These are phyloP conservation scores for Incumbomyces delicatus DNA, from an alignment of 2,329 filamentous ascomycete genomes.

Conservation along the genomic window DNA sequence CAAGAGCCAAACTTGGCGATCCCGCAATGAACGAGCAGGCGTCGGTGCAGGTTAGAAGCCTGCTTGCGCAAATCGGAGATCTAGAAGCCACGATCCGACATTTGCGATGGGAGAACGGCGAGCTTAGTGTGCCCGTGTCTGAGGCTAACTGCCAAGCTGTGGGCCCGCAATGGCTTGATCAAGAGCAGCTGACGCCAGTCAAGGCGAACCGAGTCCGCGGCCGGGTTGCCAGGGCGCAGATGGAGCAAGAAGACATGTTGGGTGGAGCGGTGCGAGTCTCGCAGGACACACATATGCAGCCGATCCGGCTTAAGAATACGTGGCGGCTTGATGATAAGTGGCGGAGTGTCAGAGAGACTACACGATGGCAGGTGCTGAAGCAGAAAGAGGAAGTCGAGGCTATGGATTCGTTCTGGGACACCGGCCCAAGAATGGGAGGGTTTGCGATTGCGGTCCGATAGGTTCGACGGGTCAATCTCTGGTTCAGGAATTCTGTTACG, in stretches of 20 bases:
- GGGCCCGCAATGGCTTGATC: slow-evolving; percentile 35
- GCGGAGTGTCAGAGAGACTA: slow-evolving; percentile 33
- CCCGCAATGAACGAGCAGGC: slow-evolving; percentile 35
- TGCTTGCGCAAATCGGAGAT: slow-evolving; percentile 30
- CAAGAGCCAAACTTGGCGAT: slow-evolving; percentile 29
- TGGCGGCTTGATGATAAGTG: slow-evolving; percentile 23
- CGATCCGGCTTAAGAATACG: slow-evolving; percentile 31
- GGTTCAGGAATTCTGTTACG: too few relatives aligned
- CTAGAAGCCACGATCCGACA: slow-evolving; percentile 39
- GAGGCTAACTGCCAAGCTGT: slow-evolving; percentile 16
- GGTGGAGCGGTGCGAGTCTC: slow-evolving; percentile 33
- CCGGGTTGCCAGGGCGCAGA: too few relatives aligned
- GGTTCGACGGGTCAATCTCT: not conserved
- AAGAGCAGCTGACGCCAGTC: slow-evolving; percentile 14
- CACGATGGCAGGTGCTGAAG: slow-evolving; percentile 32
- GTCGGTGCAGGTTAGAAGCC: slow-evolving; percentile 21
- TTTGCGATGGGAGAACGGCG: slow-evolving; percentile 36
- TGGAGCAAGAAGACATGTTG: slow-evolving; percentile 32
- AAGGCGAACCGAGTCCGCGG: too few relatives aligned
- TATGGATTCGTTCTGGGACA: slow-evolving; percentile 24
- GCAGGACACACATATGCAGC: slow-evolving; percentile 27
- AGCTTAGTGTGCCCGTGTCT: slow-evolving; percentile 17
- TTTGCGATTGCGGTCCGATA: not conserved
- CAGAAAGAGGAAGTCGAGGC: slow-evolving; percentile 38
- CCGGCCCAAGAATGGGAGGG: not conserved